Percentiles rank a stretch among this genome's conserved stretches.
Evolutionary conservation across 441 rosid genomes (phyloP).

Genomic region (Euphorbia schlechtendalii): DNA sequence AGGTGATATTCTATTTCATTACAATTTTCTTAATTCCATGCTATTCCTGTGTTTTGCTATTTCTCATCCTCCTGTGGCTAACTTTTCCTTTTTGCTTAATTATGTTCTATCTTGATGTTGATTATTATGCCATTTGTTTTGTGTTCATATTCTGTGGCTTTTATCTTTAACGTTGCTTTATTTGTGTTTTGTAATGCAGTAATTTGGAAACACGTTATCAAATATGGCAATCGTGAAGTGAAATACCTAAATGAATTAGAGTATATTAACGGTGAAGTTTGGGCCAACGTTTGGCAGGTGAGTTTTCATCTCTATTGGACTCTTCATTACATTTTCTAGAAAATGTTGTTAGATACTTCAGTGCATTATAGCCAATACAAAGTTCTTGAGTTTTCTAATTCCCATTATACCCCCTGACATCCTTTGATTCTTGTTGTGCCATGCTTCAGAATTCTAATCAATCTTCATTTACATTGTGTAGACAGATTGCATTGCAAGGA

Average conservation of each 20-base stretch:
- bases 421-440: background rate
- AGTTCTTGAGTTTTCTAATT: too few species aligned
- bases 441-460: constrained; percentile 3
- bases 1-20: constrained; percentile 37
- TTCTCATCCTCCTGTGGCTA: background rate
- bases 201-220: constrained; percentile 40
- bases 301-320: constrained; percentile 9
- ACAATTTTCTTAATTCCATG: constrained; percentile 4
- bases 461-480: constrained; percentile 24
- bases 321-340: background rate
- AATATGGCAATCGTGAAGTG: constrained; percentile 53
- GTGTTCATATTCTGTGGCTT: background rate
- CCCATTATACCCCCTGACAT: too few species aligned
- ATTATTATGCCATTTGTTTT: background rate
- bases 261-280: constrained; percentile 77
- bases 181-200: constrained; percentile 41
- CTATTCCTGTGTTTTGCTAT: background rate
- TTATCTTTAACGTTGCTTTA: background rate
- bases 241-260: constrained; percentile 82
- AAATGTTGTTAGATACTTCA: background rate
- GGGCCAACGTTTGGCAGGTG: constrained; percentile 98
- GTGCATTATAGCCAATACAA: background rate
- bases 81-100: background rate
- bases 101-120: constrained; percentile 1
- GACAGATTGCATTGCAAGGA: constrained; percentile 95